Percentiles rank a stretch among this genome's conserved stretches.
These are phyloP conservation scores for Hirschioporus abietinus DNA, from an alignment of 768 basidiomycete species.

Conservation along the genomic window DNA sequence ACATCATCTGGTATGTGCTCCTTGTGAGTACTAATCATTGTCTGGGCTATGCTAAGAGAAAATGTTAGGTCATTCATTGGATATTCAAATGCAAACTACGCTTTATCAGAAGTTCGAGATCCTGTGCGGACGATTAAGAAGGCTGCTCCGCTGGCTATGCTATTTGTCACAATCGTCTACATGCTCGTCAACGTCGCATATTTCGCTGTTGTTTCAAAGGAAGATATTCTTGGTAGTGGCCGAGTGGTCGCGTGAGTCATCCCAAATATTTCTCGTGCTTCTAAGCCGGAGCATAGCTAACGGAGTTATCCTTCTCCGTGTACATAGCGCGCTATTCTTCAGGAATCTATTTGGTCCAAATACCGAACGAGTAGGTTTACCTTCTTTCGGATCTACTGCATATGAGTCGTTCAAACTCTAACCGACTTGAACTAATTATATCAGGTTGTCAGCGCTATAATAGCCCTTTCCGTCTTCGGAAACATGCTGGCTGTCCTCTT, in stretches of 20 bases:
- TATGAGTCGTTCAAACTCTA: not conserved
- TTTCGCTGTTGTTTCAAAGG: constrained; percentile 66
- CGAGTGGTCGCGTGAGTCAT: constrained; percentile 60
- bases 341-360: constrained; percentile 62
- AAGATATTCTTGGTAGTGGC: constrained; percentile 59
- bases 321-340: constrained; percentile 60
- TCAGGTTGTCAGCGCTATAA: constrained; percentile 54
- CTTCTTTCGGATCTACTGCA: not conserved
- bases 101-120: constrained; percentile 62
- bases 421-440: constrained; percentile 6
- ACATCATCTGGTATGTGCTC: constrained; percentile 55
- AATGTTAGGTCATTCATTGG: constrained; percentile 60
- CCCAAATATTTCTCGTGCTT: not conserved
- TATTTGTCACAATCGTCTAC: constrained; percentile 54
- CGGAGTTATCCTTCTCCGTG: not conserved
- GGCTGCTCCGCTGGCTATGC: constrained; percentile 64
- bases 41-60: not conserved
- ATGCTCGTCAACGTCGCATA: constrained; percentile 67
- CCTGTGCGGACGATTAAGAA: constrained; percentile 67
- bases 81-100: constrained; percentile 72
- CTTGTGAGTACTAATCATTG: not conserved
- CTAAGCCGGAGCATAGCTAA: not conserved
- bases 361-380: constrained; percentile 45
- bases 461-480: constrained; percentile 60
- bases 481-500: constrained; percentile 62